Evolutionary conservation across 345 rosid species (phyloP).

Genomic region (Geranium brycei): DNA sequence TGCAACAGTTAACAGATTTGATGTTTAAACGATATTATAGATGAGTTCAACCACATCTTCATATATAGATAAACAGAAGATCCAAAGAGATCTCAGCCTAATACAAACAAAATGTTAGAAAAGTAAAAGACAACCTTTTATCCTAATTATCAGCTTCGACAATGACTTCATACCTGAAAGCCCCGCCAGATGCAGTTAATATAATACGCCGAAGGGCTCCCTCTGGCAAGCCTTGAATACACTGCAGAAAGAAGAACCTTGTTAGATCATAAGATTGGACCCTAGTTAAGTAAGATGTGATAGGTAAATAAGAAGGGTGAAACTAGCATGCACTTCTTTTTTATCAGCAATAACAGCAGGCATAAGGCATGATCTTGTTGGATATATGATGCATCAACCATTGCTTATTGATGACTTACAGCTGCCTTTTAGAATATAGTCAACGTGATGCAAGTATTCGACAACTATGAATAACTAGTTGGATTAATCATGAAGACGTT

Average conservation of each 20-base stretch:
- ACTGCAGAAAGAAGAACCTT: slow-evolving; percentile 34
- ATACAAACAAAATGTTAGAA: not conserved
- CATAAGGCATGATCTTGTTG: no score
- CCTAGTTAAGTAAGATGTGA: slow-evolving; percentile 1
- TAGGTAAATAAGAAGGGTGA: not conserved
- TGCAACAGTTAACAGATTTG: slow-evolving; percentile 8
- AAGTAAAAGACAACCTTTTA: not conserved
- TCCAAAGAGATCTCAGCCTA: not conserved
- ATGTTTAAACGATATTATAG: not conserved
- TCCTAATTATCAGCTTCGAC: slow-evolving; percentile 4
- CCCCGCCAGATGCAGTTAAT: slow-evolving; percentile 96
- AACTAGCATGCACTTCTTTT: no score
- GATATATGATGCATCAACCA: no score
- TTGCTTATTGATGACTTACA: no score
- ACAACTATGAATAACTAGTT: not conserved
- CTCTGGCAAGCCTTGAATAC: slow-evolving; percentile 89
- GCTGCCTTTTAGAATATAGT: not conserved
- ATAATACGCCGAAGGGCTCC: slow-evolving; percentile 76
- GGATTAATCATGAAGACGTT: not conserved
- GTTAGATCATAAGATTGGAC: slow-evolving; percentile 6
- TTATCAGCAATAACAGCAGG: no score
- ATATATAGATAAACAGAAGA: not conserved
- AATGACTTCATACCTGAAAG: slow-evolving; percentile 61
- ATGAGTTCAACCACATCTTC: not conserved
- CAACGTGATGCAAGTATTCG: not conserved